Evolutionary conservation across 2,329 filamentous ascomycete genomes (phyloP).

Genomic region (Fusarium paranaense): DNA sequence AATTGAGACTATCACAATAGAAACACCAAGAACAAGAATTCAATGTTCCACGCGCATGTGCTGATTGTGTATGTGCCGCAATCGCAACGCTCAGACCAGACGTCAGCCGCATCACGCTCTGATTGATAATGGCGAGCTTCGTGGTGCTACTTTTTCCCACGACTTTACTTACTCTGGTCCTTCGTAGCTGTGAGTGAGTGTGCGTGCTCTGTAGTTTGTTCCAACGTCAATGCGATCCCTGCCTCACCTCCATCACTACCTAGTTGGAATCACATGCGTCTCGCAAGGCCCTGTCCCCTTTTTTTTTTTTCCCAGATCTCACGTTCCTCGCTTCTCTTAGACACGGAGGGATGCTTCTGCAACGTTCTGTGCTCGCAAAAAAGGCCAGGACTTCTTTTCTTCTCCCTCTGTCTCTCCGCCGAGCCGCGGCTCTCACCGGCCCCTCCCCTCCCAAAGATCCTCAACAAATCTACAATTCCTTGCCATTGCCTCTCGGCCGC

Average conservation of each 20-base stretch:
- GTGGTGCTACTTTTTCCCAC: background rate
- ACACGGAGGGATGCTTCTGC: background rate
- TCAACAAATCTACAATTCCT: slow-evolving; percentile 38
- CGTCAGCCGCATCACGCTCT: background rate
- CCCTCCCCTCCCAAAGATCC: slow-evolving; percentile 30
- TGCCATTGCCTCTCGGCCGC: slow-evolving; percentile 38
- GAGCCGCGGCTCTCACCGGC: slow-evolving; percentile 26
- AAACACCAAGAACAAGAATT: background rate
- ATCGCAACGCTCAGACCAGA: background rate
- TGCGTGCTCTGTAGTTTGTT: background rate
- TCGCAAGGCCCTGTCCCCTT: background rate
- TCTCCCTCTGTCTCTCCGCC: slow-evolving; percentile 11
- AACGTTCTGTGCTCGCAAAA: background rate
- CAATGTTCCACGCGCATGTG: background rate
- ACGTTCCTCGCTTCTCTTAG: background rate
- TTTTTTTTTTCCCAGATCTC: background rate
- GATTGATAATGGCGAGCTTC: slow-evolving; percentile 13
- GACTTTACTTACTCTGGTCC: background rate
- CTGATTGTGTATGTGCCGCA: background rate
- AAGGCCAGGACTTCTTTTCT: background rate
- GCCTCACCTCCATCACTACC: background rate
- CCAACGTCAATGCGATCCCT: slow-evolving; percentile 9
- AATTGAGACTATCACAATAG: background rate
- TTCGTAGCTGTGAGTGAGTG: background rate
- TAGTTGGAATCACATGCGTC: slow-evolving; percentile 10